Percentiles rank a stretch among this genome's conserved stretches.
Evolutionary conservation across 805 yeast genomes (phyloP).

Genomic region (Sugiyamaella americana): DNA sequence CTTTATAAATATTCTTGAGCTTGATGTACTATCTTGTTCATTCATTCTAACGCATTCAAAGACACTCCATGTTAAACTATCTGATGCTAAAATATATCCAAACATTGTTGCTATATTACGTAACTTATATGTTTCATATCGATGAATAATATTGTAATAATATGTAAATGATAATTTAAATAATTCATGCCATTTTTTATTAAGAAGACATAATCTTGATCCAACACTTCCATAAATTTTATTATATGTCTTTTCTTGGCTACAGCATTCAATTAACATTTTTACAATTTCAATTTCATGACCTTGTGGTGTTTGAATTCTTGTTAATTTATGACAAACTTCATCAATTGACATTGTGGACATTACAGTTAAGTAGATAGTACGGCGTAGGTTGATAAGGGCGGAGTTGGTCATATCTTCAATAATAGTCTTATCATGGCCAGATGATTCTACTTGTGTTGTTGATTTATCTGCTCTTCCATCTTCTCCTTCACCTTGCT

Average conservation of each 20-base stretch:
- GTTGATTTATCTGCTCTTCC: constrained; percentile 16
- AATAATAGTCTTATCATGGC: constrained; percentile 29
- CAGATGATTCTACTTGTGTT: constrained; percentile 4
- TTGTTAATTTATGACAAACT: constrained; percentile 78
- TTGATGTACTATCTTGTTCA: constrained; percentile 69
- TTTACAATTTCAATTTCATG: constrained; percentile 55
- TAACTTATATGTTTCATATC: constrained; percentile 64
- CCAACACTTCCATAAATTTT: constrained; percentile 77
- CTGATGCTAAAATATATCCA: constrained; percentile 76
- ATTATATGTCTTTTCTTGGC: constrained; percentile 81
- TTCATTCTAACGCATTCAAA: constrained; percentile 53
- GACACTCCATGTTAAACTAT: constrained; percentile 58
- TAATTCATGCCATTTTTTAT: constrained; percentile 49
- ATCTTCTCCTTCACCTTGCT: constrained; percentile 14
- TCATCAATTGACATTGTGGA: constrained; percentile 90
- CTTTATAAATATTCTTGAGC: constrained; percentile 71
- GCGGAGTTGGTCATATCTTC: constrained; percentile 67
- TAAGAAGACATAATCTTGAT: constrained; percentile 51
- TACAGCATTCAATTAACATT: constrained; percentile 71
- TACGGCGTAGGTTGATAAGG: constrained; percentile 60
- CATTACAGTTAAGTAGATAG: constrained; percentile 75
- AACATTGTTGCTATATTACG: constrained; percentile 78
- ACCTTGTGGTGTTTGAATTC: constrained; percentile 34
- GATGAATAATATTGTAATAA: constrained; percentile 54
- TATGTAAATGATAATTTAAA: constrained; percentile 50